Evolutionary conservation across 2,329 filamentous ascomycete genomes (phyloP).

Genomic region (Botrytis tulipae): DNA sequence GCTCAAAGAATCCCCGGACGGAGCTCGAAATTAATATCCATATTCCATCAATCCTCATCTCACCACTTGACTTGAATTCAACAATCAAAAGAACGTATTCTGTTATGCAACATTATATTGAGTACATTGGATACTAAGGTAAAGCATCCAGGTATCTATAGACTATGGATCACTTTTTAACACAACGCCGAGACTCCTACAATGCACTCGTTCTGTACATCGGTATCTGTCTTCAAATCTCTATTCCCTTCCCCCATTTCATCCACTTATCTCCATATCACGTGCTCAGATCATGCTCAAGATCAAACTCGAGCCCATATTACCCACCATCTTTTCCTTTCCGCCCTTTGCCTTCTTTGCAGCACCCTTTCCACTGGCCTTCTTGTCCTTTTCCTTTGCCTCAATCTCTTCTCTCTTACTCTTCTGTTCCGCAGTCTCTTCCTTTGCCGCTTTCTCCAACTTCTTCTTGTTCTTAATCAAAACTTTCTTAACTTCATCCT

Average conservation of each 20-base stretch:
- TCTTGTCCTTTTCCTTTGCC: constrained; percentile 41
- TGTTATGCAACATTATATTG: constrained; percentile 15
- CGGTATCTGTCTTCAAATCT: background rate
- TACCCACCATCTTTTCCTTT: constrained; percentile 51
- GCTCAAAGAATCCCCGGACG: background rate
- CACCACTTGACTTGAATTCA: too few relatives aligned
- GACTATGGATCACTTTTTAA: constrained; percentile 9
- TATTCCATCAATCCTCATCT: too few relatives aligned
- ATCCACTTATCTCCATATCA: background rate
- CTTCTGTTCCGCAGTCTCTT: constrained; percentile 55
- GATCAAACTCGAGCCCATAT: constrained; percentile 60
- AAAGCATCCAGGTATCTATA: constrained; percentile 12
- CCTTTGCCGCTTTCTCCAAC: constrained; percentile 65
- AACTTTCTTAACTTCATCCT: constrained; percentile 63
- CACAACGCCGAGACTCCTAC: constrained; percentile 9
- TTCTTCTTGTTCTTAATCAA: constrained; percentile 72
- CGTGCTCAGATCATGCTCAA: constrained; percentile 51
- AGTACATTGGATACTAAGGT: constrained; percentile 8
- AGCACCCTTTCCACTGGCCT: constrained; percentile 41
- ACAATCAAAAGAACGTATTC: background rate
- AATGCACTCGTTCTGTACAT: constrained; percentile 4
- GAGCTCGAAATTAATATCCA: background rate
- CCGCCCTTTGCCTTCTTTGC: constrained; percentile 46
- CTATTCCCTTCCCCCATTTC: background rate
- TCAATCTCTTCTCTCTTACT: constrained; percentile 46